These are phyloP conservation scores for Inga laurina DNA, from an alignment of 306 rosid species.

Conservation along the genomic window DNA sequence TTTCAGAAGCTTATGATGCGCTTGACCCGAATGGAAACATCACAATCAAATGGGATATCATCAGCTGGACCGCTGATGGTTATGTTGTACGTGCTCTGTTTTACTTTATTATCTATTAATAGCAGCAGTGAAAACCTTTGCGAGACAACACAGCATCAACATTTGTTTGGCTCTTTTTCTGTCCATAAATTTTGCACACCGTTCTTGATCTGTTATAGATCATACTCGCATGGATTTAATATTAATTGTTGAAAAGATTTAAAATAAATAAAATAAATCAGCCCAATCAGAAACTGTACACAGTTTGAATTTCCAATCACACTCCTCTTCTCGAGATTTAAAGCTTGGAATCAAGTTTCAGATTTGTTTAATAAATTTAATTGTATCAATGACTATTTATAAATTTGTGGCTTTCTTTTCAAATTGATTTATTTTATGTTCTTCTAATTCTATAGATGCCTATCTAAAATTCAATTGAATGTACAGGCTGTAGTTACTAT, in stretches of 20 bases:
- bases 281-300: neutral
- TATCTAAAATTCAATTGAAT: slow-evolving; percentile 37
- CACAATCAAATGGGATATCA: slow-evolving; percentile 79
- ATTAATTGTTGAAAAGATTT: neutral
- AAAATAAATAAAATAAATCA: neutral
- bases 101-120: neutral
- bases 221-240: neutral
- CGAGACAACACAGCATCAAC: slow-evolving; percentile 1
- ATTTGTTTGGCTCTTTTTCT: neutral
- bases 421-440: slow-evolving; percentile 15
- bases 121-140: neutral
- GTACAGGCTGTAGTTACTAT: slow-evolving; percentile 74
- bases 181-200: neutral
- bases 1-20: slow-evolving; percentile 84
- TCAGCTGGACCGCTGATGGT: slow-evolving; percentile 78
- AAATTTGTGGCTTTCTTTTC: slow-evolving; percentile 16
- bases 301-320: slow-evolving; percentile 7
- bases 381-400: slow-evolving; percentile 5
- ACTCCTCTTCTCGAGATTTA: neutral
- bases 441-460: slow-evolving; percentile 8
- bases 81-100: slow-evolving; percentile 60
- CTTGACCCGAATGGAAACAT: slow-evolving; percentile 83
- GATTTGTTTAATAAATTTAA: neutral
- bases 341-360: neutral
- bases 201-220: neutral